Percentiles rank a stretch among this genome's conserved stretches.
These are phyloP conservation scores for Serendipita sp. DNA, from an alignment of 768 basidiomycete genomes.

Conservation along the genomic window DNA sequence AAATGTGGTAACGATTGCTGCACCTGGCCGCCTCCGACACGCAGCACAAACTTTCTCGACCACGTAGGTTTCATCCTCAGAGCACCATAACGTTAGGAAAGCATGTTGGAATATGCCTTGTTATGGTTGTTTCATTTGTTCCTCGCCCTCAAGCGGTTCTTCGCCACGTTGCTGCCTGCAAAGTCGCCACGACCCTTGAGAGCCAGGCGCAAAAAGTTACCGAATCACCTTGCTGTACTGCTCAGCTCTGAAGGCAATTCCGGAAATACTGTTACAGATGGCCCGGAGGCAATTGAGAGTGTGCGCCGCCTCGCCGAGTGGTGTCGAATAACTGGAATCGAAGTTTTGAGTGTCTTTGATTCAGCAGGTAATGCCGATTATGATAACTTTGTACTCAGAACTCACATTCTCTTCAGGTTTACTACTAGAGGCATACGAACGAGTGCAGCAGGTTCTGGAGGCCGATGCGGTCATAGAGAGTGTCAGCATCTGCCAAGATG, in stretches of 20 bases:
- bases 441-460: background rate
- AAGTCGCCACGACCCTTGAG: slow-evolving; percentile 31
- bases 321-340: slow-evolving; percentile 48
- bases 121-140: slow-evolving; percentile 3
- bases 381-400: too few relatives aligned
- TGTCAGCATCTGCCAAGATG: background rate
- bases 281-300: slow-evolving; percentile 35
- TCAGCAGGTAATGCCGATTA: slow-evolving; percentile 34
- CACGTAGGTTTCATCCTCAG: background rate
- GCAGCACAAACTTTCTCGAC: background rate
- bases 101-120: background rate
- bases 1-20: too few relatives aligned
- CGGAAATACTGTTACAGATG: slow-evolving; percentile 22
- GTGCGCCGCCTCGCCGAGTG: slow-evolving; percentile 39
- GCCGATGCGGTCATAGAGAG: background rate
- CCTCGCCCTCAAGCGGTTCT: slow-evolving; percentile 3
- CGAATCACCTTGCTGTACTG: slow-evolving; percentile 51
- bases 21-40: background rate
- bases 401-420: slow-evolving; percentile 6
- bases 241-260: slow-evolving; percentile 33
- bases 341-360: slow-evolving; percentile 57
- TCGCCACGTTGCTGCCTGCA: background rate
- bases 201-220: slow-evolving; percentile 39
- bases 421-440: background rate
- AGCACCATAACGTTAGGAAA: background rate